Evolutionary conservation across 2,329 filamentous ascomycete species (phyloP), one percentile per base, ranked within the genome.

Genomic region (Fusarium sp.): DNA sequence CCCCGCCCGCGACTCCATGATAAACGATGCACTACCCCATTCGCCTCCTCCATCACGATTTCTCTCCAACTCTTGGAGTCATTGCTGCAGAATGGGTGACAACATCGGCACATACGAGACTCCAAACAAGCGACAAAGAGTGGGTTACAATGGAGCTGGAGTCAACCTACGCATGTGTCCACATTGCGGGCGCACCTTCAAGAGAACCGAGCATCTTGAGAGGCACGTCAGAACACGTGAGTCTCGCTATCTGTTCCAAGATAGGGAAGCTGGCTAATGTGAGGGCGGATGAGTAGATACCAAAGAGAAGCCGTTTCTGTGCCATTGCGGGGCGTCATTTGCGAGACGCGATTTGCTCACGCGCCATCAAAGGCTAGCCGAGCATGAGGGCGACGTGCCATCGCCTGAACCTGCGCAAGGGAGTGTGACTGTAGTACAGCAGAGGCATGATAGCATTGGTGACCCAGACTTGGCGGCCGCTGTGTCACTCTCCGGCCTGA

Each of bases 221-320:
- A 82, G 84, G 63, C 84, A 86, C 77, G 80, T 85, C 51, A 80
- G 84, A 68, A 86, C 83, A 54, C 84, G 84, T 86, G 74, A 80
- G 84, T 68, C 26, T 30, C 28, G 26, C 18, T 50, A 4, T 31
- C 26, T 20, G 12, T 7, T 20, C 12, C 2, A 42, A 22, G 26
- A 22, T 30, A 28, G 24, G 39, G 16, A 11, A 24, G 45, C 63
- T 65, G 42, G 44, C 44, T 47, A 8, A 47, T 16, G 20, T 15
- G 14, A 47, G 3, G 6, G 14, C 12, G 14, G 0, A n/a, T 30
- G 44, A 47, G 14, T 18, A 86, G 84, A 86, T 72, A 86, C 84
- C 61, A 86, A 86, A 56, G 84, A 86, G 75, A 86, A 86, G 70
- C 84, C 84, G 3, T 86, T 85, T 68, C 67, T 84, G 26, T 86